Base-by-base conservation (phyloP, 2,329 filamentous ascomycete species). In the Trichoderma pleuroti region DNA sequence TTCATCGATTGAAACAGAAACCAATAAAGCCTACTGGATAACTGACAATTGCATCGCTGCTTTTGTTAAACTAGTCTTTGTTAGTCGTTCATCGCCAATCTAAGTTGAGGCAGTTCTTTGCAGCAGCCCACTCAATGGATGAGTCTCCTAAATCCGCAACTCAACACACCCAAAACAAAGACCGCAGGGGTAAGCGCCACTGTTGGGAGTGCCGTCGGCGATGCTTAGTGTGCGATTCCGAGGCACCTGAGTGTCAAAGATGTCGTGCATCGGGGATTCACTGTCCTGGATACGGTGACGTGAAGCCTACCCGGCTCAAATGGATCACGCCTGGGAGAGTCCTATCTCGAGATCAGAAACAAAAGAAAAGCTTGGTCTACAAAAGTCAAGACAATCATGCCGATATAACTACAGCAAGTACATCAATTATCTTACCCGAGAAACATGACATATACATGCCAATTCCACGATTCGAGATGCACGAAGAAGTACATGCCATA, bases 131-230 rank as follows among this genome's bases (percentile, higher is more conserved):
- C 1, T 36, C n/a, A 4, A 64, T 36, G 42, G 42, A 49, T 52
- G 42, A 26, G n/a, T 9, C 28, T 1, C 18, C 14, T 2, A n/a
- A 54, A n/a, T 9, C 28, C 11, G 12, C 39, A 34, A 34, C 18
- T 0, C 62, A 52, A 26, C 42, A 24, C 5, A 64, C 2, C 0
- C 42, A 14, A 54, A 18, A 36, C 10, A 14, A 11, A 16, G n/a
- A 4, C 5, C 14, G 2, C 16, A 2, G 5, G 7, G 2, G 42
- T n/a, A 64, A 24, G 62, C 62, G 62, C n/a, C 62, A 64, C 28
- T 64, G 62, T 2, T 64, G 62, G 62, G 62, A 64, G n/a, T 64
- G 62, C n/a, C 62, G 62, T 4, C 62, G 42, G 26, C 42, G 62
- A 14, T 64, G 42, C 16, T 36, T 64, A n/a, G 62, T 64, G 14